Percentiles rank a stretch among this genome's conserved stretches.
These are phyloP conservation scores for Alternaria brassicae DNA, from an alignment of 2,329 filamentous ascomycete genomes.

Conservation along the genomic window DNA sequence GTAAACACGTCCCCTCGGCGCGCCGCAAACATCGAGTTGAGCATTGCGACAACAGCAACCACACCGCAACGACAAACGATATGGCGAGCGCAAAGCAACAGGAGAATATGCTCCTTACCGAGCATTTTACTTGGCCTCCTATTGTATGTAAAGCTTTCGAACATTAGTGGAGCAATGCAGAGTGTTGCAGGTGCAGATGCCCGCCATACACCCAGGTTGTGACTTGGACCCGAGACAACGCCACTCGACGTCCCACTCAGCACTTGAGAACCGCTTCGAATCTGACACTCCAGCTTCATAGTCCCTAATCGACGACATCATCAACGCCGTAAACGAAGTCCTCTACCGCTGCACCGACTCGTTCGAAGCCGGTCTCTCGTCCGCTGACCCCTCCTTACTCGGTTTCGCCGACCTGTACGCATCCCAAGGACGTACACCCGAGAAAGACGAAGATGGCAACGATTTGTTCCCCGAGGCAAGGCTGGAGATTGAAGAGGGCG, in stretches of 20 bases:
- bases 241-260: background rate
- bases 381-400: constrained; percentile 74
- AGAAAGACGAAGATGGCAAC: constrained; percentile 52
- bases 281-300: constrained; percentile 46
- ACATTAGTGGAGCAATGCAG: background rate
- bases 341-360: constrained; percentile 88
- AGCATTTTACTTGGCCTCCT: constrained; percentile 94
- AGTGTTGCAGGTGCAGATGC: background rate
- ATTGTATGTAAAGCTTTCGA: constrained; percentile 65
- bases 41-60: constrained; percentile 15
- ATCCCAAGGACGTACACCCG: constrained; percentile 55
- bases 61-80: constrained; percentile 5
- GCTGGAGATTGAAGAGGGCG: constrained; percentile 84
- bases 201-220: constrained; percentile 10
- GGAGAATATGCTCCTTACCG: constrained; percentile 75
- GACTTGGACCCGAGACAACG: background rate
- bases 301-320: constrained; percentile 96
- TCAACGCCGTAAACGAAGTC: constrained; percentile 94
- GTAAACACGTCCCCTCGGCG: constrained; percentile 32
- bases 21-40: constrained; percentile 29
- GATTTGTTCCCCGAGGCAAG: constrained; percentile 58
- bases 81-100: constrained; percentile 57
- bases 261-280: background rate
- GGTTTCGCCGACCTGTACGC: constrained; percentile 71
- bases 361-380: constrained; percentile 81